phyloP scores from a whole-genome alignment of 192 early-diverging fungal genomes.

The Backusella liffmaniae region DNA sequence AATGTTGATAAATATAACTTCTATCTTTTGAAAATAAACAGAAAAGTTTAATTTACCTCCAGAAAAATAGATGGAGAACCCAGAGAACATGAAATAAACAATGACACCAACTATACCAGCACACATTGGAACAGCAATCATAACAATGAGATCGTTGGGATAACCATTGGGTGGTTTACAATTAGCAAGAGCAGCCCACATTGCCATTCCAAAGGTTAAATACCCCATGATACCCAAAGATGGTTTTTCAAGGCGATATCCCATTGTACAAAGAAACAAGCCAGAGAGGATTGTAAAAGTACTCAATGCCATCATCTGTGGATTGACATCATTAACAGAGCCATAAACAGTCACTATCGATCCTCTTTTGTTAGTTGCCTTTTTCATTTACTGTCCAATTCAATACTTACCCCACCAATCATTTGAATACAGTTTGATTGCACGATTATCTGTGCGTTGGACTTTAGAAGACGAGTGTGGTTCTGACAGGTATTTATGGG shows the following conservation, averaged over 20 bases:
- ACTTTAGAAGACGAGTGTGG: not conserved
- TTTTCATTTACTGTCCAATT: not conserved
- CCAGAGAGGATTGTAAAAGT: not conserved
- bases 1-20: not conserved
- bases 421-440: not conserved
- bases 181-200: constrained; percentile 14
- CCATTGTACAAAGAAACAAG: not conserved
- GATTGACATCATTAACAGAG: not conserved
- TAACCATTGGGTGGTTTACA: not conserved
- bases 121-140: constrained; percentile 12
- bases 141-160: not conserved
- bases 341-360: not conserved
- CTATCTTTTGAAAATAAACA: not conserved
- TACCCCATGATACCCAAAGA: not conserved
- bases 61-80: not conserved
- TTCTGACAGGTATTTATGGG: not conserved
- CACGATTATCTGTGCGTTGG: not conserved
- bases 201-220: not conserved
- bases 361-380: not conserved
- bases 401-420: not conserved
- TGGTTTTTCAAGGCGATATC: not conserved
- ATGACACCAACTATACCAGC: constrained; percentile 14
- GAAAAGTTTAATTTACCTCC: not conserved
- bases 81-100: not conserved
- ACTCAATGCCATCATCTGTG: not conserved